Base-by-base conservation (phyloP, 805 yeast species). In the Starmerella apis region DNA sequence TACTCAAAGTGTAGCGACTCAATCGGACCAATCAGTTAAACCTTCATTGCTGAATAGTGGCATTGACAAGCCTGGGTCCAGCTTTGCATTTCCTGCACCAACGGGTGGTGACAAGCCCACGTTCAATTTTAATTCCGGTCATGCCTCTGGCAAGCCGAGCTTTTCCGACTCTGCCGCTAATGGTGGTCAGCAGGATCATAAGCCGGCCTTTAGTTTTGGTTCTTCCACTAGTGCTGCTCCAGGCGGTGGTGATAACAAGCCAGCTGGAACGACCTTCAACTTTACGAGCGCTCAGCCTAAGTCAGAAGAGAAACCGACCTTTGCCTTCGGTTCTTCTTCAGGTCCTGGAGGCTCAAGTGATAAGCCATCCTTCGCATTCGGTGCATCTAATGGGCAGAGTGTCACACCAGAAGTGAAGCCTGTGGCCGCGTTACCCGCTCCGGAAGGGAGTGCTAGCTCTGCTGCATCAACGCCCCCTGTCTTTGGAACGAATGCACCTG, bases 301-400 rank as follows among this genome's bases (percentile, higher is more conserved):
- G 22, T 13, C 37, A 16, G 22, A 33, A 20, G 46, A 43, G 10
- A 43, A 43, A 23, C 28, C 25, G 6, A 23, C 22, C 19, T 31
- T 20, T 24, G 30, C 47, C 14, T 19, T 18, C 20, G 47, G 28
- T 8, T 19, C 45, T n/a, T n/a, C n/a, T n/a, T n/a, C n/a, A n/a
- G n/a, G n/a, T n/a, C n/a, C n/a, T n/a, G n/a, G n/a, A n/a, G 18
- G 45, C 32, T 24, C 45, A 10, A 18, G 18, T 16, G 45, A 24
- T 13, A 51, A 46, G 24, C 49, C 50, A 19, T 38, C 50, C 1
- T 50, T 49, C 35, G 16, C 54, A 24, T 52, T 49, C 32, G 56
- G 55, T 13, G 31, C 35, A 4, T 11, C 49, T 4, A 43, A 25
- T 14, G 32, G 27, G 22, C 9, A 45, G 11, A 28, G 22, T 18